Evolutionary conservation across 2,329 filamentous ascomycete species (phyloP), one percentile per base, ranked within the genome.

Genomic region (Aspergillus oerlinghausenensis): DNA sequence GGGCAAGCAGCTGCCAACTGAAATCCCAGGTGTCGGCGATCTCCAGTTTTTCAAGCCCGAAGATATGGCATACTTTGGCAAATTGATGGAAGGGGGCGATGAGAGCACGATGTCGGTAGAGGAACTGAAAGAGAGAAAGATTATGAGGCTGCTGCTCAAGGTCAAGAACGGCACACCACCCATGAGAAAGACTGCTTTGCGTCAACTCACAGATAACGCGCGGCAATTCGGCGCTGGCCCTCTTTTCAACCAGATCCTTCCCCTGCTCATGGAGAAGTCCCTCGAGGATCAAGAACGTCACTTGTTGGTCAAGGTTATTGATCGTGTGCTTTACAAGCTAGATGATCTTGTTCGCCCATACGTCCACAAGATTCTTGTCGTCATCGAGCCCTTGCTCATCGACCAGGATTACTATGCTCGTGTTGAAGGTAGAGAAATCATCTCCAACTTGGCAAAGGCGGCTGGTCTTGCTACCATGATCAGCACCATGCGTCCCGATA

Each of bases 331-430:
- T 6, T 99, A 97, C 83, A 99, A 99, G 79, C 85, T 99, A 25
- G 94, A 97, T 71, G 94, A 99, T 67, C 83, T 97, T 63, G 94
- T 99, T 54, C 86, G 94, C 43, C 94, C 94, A 23, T 99, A 93
- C 63, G 93, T 96, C 17, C 95, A 99, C 80, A 97, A 97, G 79
- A 99, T 99, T 60, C 77, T 99, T 56, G 94, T 99, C 53, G 94
- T 99, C 70, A 99, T 99, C 67, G 95, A 99, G 75, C 94, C 94
- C n/a, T 81, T 99, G 51, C 88, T 99, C 63, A 99, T 99, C 69
- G 95, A 99, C 71, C 94, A 99, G 78, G 95, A 99, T 77, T 99
- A 99, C 77, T 99, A 99, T 74, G 94, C 95, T 45, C 88, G 94
- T 73, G 94, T 99, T 4, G 94, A 99, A 75, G 94, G 94, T 75